A percentile compares a stretch with the other conserved stretches of the same genome.
Evolutionary conservation across 768 basidiomycete genomes (phyloP).

Genomic region (Psilocybe cubensis): DNA sequence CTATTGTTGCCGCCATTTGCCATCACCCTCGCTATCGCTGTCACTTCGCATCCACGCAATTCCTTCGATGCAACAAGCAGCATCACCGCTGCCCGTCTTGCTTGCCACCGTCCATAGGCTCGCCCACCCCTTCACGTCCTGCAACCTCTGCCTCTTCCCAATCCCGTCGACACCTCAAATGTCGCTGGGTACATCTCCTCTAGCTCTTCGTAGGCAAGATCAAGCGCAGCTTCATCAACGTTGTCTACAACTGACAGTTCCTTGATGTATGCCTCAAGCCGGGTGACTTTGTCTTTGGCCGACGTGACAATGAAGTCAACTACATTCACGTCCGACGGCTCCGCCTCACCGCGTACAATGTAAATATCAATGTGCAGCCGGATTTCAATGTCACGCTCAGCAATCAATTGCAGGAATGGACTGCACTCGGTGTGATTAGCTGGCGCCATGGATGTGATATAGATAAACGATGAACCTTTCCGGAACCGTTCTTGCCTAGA

Average conservation of each 20-base stretch:
- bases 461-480: constrained; percentile 68
- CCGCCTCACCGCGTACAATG: constrained; percentile 94
- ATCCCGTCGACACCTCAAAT: no score
- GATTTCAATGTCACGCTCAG: constrained; percentile 93
- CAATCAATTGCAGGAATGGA: constrained; percentile 94
- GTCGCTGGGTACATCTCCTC: constrained; percentile 96
- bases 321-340: constrained; percentile 95
- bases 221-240: constrained; percentile 87
- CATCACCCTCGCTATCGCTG: no score
- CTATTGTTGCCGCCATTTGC: no score
- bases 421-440: constrained; percentile 38
- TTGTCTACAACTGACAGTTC: constrained; percentile 89
- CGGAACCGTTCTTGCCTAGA: constrained; percentile 97
- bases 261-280: constrained; percentile 92
- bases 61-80: no score
- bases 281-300: constrained; percentile 90
- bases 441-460: constrained; percentile 1
- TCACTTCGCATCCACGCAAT: no score
- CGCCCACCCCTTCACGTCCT: no score
- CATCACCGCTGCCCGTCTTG: no score
- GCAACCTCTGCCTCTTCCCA: no score
- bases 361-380: constrained; percentile 97
- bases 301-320: constrained; percentile 95
- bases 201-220: constrained; percentile 91
- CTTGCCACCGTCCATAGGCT: no score